Base-by-base conservation (phyloP, 2,329 filamentous ascomycete species). In the Dothideomycetidae sp. region DNA sequence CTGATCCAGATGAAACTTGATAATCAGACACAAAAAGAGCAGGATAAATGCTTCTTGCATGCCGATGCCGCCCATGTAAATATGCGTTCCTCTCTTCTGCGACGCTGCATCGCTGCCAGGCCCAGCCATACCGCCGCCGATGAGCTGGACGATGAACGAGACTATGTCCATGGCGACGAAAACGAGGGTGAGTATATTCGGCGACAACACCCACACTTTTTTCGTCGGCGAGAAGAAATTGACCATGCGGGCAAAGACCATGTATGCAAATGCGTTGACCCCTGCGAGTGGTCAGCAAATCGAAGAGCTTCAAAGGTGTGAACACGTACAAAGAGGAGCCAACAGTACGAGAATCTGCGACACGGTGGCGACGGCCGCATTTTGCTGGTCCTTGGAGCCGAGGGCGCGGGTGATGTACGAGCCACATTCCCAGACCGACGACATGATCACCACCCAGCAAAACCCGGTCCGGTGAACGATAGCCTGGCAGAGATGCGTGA, bases 251-350 rank as follows among this genome's bases (percentile, higher is more conserved):
- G 54, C 59, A 31, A 62, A 49, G 10, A 54, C 53, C 53, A 57
- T 54, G 44, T 66, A 66, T 5, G 55, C 49, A 42, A 59, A 65
- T 3, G 62, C 60, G 19, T 65, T 66, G 40, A 63, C 56, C 63
- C 63, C 47, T 19, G 29, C 13, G 33, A 13, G 11, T 13, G 9
- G 31, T 15, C 11, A 4, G 31, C 31, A 15, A 4, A 3, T 15
- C n/a, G n/a, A n/a, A n/a, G n/a, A n/a, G n/a, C 9, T 9, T 32
- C 16, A 30, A 33, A 34, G 4, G 5, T 23, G 12, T 13, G 11
- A 26, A 21, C 10, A 34, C 18, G 14, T 4, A 23, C 16, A 58
- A 1, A 64, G 48, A 3, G 57, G 57, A 1, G 61, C 59, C 3
- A 66, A 52, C 2, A 69, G 50, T 26, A 69, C 58, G 4, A 70